phyloP scores from a whole-genome alignment of 2,329 filamentous ascomycete species.

The Leptographium flavum region DNA sequence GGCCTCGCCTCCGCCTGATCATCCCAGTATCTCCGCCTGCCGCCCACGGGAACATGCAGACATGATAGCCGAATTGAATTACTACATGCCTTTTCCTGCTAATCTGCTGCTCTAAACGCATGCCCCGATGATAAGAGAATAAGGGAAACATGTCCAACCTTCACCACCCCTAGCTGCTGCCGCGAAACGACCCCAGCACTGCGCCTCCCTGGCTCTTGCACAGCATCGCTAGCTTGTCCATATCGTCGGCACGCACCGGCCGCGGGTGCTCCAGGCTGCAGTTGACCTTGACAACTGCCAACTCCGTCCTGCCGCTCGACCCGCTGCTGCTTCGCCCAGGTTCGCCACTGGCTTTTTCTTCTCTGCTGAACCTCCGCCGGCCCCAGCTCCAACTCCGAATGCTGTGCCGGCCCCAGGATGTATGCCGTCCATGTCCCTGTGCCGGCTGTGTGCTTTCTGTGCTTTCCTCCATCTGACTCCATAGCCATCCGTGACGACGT shows the following conservation, averaged over 20 bases:
- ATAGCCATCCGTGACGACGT: not conserved
- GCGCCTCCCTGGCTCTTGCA: slow-evolving; percentile 8
- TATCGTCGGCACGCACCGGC: slow-evolving; percentile 15
- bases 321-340: not conserved
- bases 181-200: not conserved
- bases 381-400: slow-evolving; percentile 9
- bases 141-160: not conserved
- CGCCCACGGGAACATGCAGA: not conserved
- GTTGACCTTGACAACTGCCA: slow-evolving; percentile 12
- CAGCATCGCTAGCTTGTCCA: slow-evolving; percentile 12
- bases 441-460: not conserved
- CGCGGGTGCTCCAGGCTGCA: slow-evolving; percentile 16
- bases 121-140: not conserved
- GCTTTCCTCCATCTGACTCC: not conserved
- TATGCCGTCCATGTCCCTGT: not conserved
- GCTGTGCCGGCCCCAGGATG: not conserved
- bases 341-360: not conserved
- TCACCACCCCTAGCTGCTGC: not conserved
- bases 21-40: not conserved
- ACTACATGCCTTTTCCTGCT: not conserved
- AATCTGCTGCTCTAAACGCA: not conserved
- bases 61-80: not conserved
- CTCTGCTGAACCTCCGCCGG: not conserved
- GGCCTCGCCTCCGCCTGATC: slow-evolving; percentile 30
- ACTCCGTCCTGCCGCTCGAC: not conserved